A percentile compares a stretch with the other conserved stretches of the same genome.
These are phyloP conservation scores for Cyberlindnera suaveolens DNA, from an alignment of 805 yeast species.

Conservation along the genomic window DNA sequence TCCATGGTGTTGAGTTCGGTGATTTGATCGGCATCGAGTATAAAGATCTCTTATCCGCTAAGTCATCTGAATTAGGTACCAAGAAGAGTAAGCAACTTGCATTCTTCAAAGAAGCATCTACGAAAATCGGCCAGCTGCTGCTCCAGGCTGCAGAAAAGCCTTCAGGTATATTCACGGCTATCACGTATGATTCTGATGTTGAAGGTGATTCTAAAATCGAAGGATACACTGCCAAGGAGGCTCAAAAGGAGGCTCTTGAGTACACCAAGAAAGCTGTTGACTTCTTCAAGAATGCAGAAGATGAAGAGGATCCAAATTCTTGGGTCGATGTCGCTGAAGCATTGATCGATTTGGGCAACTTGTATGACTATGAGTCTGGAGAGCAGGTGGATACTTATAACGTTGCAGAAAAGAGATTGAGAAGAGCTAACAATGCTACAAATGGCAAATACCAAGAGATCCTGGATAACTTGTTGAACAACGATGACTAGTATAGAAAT, in stretches of 20 bases:
- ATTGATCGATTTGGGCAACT: slow-evolving; percentile 68
- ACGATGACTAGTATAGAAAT: background rate
- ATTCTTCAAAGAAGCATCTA: slow-evolving; percentile 36
- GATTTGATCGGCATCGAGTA: slow-evolving; percentile 13
- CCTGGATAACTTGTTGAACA: slow-evolving; percentile 42
- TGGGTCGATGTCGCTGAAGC: slow-evolving; percentile 89
- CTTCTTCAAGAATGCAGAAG: slow-evolving; percentile 52
- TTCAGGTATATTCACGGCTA: slow-evolving; percentile 43
- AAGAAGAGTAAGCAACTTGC: slow-evolving; percentile 16
- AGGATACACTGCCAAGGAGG: slow-evolving; percentile 28
- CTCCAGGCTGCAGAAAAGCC: slow-evolving; percentile 63
- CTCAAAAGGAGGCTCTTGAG: slow-evolving; percentile 43
- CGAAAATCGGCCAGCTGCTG: slow-evolving; percentile 55
- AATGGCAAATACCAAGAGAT: slow-evolving; percentile 68
- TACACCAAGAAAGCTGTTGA: slow-evolving; percentile 48
- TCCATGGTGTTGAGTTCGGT: slow-evolving; percentile 21
- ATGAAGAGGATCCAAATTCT: slow-evolving; percentile 68
- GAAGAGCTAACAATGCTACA: slow-evolving; percentile 72
- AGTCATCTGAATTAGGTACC: slow-evolving; percentile 8
- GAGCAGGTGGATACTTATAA: slow-evolving; percentile 64
- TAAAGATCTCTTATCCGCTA: slow-evolving; percentile 4
- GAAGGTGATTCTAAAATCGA: slow-evolving; percentile 25
- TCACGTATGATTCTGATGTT: slow-evolving; percentile 51
- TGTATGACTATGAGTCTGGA: slow-evolving; percentile 54
- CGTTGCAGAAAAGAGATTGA: slow-evolving; percentile 62